Evolutionary conservation across 2,329 filamentous ascomycete genomes (phyloP), one percentile per base, ranked within the genome.

Genomic region (Xylaria sp.): DNA sequence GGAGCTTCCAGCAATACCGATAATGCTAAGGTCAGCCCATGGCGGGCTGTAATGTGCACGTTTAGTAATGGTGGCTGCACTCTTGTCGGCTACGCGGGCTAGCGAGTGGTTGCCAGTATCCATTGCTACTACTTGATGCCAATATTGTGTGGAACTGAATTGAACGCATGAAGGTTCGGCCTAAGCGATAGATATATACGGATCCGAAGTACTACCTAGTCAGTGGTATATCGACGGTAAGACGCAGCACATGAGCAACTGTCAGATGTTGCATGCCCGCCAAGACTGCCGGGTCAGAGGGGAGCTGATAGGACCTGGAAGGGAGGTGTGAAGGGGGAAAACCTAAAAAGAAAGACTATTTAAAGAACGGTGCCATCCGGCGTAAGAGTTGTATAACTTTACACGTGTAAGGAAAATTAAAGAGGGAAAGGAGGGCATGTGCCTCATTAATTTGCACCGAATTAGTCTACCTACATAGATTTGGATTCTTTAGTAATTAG

Each of bases 11-110:
- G 96, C 95, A 74, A 99, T 91, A 57, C 94, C 96, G 78, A 99
- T 97, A 75, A 99, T 97, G 81, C 92, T 95, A 73, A 97, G 90
- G 80, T 98, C 92, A 58, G 92, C 92, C 96, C 96, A 99, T 79
- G 96, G 96, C 68, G 96, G 96, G 69, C 90, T 92, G 81, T 98
- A 99, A 73, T 94, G 91, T 70, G 89, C 90, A 76, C 85, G 80
- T 72, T 84, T 86, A 71, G 85, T 82, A 53, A 89, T 81, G 17
- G 84, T 83, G 70, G 80, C 76, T 38, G 72, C 73, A 71, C 70
- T 72, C 61, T 75, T 75, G 68, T 80, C 75, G 69, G 74, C 70
- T 69, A 73, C 74, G 63, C 73, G 69, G 63, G 72, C 74, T 22
- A 72, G 70, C 39, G 73, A 71, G 33, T 70, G 65, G 63, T 74